Evolutionary conservation across 2,329 filamentous ascomycete genomes (phyloP).

Genomic region (Sarocladium strictum): DNA sequence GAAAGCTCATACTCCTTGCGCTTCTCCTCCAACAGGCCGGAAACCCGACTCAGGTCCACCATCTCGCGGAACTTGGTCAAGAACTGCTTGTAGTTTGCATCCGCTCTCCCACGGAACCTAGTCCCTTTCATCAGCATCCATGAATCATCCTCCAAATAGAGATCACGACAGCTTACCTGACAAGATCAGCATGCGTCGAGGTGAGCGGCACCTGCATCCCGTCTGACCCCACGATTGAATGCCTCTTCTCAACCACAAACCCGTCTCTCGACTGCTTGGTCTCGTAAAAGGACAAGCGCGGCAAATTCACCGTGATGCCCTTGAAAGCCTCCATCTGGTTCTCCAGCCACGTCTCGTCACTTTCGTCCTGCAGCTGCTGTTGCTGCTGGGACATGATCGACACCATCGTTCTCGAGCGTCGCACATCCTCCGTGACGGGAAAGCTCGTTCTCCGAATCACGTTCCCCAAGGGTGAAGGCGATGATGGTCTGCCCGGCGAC

Average conservation of each 20-base stretch:
- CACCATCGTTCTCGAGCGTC: background rate
- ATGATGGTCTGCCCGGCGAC: slow-evolving; percentile 17
- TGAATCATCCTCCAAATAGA: no score
- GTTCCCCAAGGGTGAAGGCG: slow-evolving; percentile 19
- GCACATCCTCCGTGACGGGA: slow-evolving; percentile 11
- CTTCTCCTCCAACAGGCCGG: slow-evolving; percentile 16
- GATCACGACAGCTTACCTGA: slow-evolving; percentile 11
- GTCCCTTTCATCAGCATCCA: background rate
- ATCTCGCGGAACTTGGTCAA: slow-evolving; percentile 18
- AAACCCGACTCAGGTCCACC: slow-evolving; percentile 13
- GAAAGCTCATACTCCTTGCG: slow-evolving; percentile 14
- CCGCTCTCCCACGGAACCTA: slow-evolving; percentile 19
- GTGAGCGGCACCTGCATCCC: slow-evolving; percentile 17
- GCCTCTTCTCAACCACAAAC: slow-evolving; percentile 19
- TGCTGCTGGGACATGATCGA: slow-evolving; percentile 5
- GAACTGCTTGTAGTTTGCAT: slow-evolving; percentile 19
- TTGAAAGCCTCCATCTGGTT: slow-evolving; percentile 22
- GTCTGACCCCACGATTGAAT: slow-evolving; percentile 19
- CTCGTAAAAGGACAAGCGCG: slow-evolving; percentile 21
- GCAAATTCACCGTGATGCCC: slow-evolving; percentile 17
- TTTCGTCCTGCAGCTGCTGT: slow-evolving; percentile 12
- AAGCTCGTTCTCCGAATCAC: slow-evolving; percentile 20
- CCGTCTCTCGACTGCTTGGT: slow-evolving; percentile 18
- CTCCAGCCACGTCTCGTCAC: slow-evolving; percentile 20
- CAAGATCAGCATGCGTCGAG: slow-evolving; percentile 18